Evolutionary conservation across 2,329 filamentous ascomycete genomes (phyloP), one percentile per base, ranked within the genome.

Genomic region (Metarhizium guizhouense): DNA sequence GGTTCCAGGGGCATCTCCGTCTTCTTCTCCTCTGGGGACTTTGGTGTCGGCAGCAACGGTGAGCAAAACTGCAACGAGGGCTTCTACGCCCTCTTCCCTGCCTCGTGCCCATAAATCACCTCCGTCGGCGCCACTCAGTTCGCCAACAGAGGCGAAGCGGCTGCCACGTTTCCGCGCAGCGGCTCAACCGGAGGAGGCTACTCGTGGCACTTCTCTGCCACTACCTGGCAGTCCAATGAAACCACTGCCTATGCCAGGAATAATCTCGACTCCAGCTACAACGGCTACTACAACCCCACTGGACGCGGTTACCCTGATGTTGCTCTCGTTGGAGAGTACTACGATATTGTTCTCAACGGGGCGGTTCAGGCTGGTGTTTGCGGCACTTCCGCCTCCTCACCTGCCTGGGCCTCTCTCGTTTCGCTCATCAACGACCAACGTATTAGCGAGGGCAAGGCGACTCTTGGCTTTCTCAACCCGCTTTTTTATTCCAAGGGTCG

Each of bases 271-370:
- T 32, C 29, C 20, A 42, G 78, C 49, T 86, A 82, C 66, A 75
- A 65, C 56, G 67, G 61, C 47, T 78, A 76, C 64, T 72, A 69
- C 54, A 74, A 77, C 61, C 65, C 65, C 10, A 47, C 57, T 0
- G 84, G 84, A 0, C 76, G 84, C 56, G 85, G 71, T 0, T 81
- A 83, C 58, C 83, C 84, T 0, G 84, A 87, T 62, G 73, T 87
- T 13, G 71, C 83, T 1, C 81, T 81, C 14, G 80, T 87, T 66
- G 68, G 61, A 1, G 53, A 32, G 30, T 4, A 8, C 30, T 32
- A 32, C 30, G 30, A 32, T 8, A 32, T 32, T 8, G 30, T 32
- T 32, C 30, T 32, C 30, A 32, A 32, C 30, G 30, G 30, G 4
- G 8, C 4, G 30, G 30, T 32, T 8, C 53, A 63, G 2, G 4